Evolutionary conservation across 2,329 filamentous ascomycete species (phyloP).

Genomic region (Calonectria hawksworthii): DNA sequence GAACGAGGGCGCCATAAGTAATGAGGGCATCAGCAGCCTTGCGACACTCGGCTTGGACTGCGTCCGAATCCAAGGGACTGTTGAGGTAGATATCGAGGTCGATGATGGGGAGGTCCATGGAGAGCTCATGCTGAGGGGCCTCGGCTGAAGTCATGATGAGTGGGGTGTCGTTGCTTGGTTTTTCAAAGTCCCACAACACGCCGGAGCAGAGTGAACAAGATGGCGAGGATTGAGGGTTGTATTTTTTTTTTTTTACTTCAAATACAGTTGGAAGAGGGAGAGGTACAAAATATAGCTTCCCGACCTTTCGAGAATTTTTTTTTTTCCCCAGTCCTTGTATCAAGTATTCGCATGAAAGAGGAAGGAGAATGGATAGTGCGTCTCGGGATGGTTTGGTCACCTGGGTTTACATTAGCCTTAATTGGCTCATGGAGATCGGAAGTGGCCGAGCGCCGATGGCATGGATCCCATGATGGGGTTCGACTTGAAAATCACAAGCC

Average conservation of each 20-base stretch:
- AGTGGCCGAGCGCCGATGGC: constrained; percentile 23
- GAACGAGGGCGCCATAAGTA: constrained; percentile 70
- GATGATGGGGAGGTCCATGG: constrained; percentile 72
- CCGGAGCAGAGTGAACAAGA: not conserved
- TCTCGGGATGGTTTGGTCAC: constrained; percentile 6
- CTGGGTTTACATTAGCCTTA: constrained; percentile 10
- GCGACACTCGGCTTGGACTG: constrained; percentile 64
- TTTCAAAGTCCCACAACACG: not conserved
- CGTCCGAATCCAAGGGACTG: constrained; percentile 57
- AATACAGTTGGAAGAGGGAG: no score
- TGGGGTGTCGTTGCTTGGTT: not conserved
- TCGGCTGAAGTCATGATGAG: constrained; percentile 27
- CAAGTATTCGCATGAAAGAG: constrained; percentile 8
- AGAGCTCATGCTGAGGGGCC: constrained; percentile 42
- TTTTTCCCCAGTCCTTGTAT: not conserved
- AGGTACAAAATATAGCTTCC: not conserved
- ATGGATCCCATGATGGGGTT: constrained; percentile 21
- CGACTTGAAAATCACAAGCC: not conserved
- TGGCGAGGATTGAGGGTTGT: not conserved
- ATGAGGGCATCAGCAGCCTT: constrained; percentile 70
- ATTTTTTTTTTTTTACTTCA: not conserved
- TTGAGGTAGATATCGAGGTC: constrained; percentile 71
- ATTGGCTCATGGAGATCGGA: constrained; percentile 23
- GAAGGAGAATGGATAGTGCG: constrained; percentile 14
- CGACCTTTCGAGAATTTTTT: not conserved